Percentiles rank a stretch among this genome's conserved stretches.
Conservation (phyloP, 1,284 basidiomycete species). For the Boletus mariae region DNA sequence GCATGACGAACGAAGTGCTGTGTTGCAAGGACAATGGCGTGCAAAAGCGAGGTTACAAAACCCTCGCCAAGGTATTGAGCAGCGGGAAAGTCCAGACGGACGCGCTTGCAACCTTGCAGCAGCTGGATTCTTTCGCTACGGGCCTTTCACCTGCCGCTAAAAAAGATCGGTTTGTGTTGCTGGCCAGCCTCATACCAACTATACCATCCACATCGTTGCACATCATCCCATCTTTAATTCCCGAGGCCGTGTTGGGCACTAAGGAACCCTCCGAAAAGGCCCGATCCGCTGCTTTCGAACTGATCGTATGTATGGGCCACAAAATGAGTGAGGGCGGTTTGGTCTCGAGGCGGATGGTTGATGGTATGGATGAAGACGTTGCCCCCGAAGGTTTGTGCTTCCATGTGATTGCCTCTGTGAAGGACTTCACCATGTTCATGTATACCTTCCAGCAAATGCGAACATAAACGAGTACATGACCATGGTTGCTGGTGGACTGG, state of each 20-base stretch:
- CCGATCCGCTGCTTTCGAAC: conserved; percentile 84
- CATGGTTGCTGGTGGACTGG: conserved; percentile 95
- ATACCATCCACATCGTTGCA: conserved; percentile 77
- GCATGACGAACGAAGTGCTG: conserved; percentile 57
- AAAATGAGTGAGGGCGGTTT: conserved; percentile 90
- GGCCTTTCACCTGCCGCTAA: conserved; percentile 84
- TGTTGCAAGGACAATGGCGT: conserved; percentile 79
- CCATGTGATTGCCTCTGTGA: neutral
- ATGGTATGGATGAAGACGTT: conserved; percentile 77
- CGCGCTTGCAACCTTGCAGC: conserved; percentile 48
- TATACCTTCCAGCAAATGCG: conserved; percentile 56
- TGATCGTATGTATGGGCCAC: conserved; percentile 87
- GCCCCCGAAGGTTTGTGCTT: conserved; percentile 50
- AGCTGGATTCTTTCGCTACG: conserved; percentile 61
- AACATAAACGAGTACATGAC: conserved; percentile 92
- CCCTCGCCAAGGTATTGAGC: conserved; percentile 73
- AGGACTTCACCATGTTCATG: conserved; percentile 4
- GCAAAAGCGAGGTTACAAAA: conserved; percentile 95
- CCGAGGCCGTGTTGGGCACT: conserved; percentile 95
- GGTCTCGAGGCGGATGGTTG: conserved; percentile 74
- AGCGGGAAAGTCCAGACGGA: conserved; percentile 47
- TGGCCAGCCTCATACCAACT: conserved; percentile 68
- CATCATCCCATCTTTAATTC: conserved; percentile 84
- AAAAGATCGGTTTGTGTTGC: conserved; percentile 84
- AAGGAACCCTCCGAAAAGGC: conserved; percentile 97